Base-by-base conservation (phyloP, 2,329 filamentous ascomycete genomes). In the Colletotrichum destructivum region DNA sequence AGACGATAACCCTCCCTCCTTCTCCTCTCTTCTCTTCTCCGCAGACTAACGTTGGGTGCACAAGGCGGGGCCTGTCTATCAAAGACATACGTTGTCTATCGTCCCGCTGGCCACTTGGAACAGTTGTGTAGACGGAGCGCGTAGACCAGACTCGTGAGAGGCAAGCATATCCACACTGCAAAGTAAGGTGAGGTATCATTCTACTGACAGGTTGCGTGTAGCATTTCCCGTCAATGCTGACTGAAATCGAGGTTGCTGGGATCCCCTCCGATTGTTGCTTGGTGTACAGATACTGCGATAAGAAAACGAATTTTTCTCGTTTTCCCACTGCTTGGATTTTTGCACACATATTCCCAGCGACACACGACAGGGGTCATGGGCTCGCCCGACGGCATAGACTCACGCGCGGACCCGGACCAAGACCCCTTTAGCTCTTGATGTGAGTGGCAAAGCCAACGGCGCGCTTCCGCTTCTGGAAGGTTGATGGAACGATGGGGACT, bases 381-480 rank as follows among this genome's bases (percentile, higher is more conserved):
- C 52, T 42, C 44, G 49, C 54, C 60, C 66, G 70, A 49, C 38
- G 47, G 60, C 66, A 71, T 51, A 54, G 57, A 59, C 57, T 23
- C 47, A 62, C 31, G 49, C 56, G 55, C 55, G 62, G 42, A 57
- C 35, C 44, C 62, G 68, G 55, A 67, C 69, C 59, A 71, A 71
- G 65, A 60, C 59, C 49, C 40, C n/a, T 31, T 31, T 60, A 71
- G 59, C 69, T 55, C 44, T n/a, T 21, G 38, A 55, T 44, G 18
- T 60, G 60, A 69, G 73, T 74, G 71, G 73, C 68, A 64, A 72
- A 72, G 62, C 73, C 67, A 74, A 71, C 71, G 71, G 73, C 73
- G 73, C 65, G 66, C 73, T 73, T 69, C 76, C 76, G 52, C 49
- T 77, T 77, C 71, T 76, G 76, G 76, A 77, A 77, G 76, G 76